A percentile compares a stretch with the other conserved stretches of the same genome.
Conservation (phyloP, 2,329 filamentous ascomycete genomes). For the Cytospora leucostoma region DNA sequence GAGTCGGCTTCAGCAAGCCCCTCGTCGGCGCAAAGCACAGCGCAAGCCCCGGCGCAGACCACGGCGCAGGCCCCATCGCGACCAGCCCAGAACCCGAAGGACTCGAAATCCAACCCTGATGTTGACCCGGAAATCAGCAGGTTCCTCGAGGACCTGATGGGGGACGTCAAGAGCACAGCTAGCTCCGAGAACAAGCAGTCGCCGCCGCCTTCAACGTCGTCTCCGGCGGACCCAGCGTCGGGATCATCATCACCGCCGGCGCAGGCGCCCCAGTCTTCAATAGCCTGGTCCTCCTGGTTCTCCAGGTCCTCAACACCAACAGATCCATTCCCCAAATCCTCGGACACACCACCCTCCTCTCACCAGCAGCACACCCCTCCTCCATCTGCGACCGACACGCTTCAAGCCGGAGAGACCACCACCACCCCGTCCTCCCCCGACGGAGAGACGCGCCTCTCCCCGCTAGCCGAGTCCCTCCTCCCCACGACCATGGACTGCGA, state of each 20-base stretch:
- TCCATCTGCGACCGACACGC: not conserved
- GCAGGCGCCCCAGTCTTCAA: constrained; percentile 30
- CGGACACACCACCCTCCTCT: constrained; percentile 27
- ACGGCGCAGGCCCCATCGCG: constrained; percentile 11
- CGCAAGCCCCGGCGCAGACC: constrained; percentile 25
- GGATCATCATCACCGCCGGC: constrained; percentile 36
- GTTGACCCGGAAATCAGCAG: constrained; percentile 56
- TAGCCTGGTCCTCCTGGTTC: constrained; percentile 38
- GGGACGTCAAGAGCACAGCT: constrained; percentile 4
- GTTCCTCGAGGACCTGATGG: constrained; percentile 43
- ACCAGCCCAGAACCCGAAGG: constrained; percentile 1
- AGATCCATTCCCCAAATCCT: constrained; percentile 27
- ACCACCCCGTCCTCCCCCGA: constrained; percentile 25
- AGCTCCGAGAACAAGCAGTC: not conserved
- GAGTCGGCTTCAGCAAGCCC: constrained; percentile 40
- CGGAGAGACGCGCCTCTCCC: constrained; percentile 37
- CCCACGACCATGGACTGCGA: constrained; percentile 86
- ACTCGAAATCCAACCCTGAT: constrained; percentile 21
- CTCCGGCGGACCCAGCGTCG: constrained; percentile 33
- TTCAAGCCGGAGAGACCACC: constrained; percentile 28
- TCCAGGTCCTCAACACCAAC: constrained; percentile 34
- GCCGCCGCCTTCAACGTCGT: not conserved
- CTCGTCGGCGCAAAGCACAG: constrained; percentile 31
- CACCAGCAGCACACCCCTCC: no score
- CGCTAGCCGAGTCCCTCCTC: constrained; percentile 68